Evolutionary conservation across 2,329 filamentous ascomycete species (phyloP), one percentile per base, ranked within the genome.

Genomic region (Phialophora macrospora): DNA sequence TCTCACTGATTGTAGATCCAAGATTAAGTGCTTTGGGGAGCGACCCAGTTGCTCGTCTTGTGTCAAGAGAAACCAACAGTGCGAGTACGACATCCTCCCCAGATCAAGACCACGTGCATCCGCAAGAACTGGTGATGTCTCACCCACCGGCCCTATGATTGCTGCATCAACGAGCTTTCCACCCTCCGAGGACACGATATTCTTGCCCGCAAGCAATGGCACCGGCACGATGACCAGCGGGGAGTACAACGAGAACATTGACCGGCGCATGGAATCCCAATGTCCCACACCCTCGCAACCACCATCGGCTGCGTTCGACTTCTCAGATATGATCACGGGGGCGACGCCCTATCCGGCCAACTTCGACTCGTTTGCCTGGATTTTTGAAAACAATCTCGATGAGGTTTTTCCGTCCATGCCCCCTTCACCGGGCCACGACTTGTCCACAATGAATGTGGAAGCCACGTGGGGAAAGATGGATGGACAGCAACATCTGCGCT

Each of bases 1-100:
- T 20, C 44, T 48, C 20, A 48, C 44, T 17, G 9, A 20, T 48
- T 48, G 44, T 48, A 48, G 44, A 20, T 48, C 44, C 44, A 48
- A 48, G 44, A 48, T 48, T 22, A 48, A 48, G 44, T 48, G 44
- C 44, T 22, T 48, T 48, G 44, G 44, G 17, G 44, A 48, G 44
- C 44, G 44, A n/a, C 44, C 44, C 0, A 48, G 11, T 48, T 48
- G 44, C 44, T 48, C 44, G 11, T n/a, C 44, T 22, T 48, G 44
- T 48, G n/a, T 48, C 44, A 48, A 48, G 22, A 48, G 44, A 20
- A 48, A 48, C 22, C 44, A 48, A 22, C 44, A 8, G 17, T 48
- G 44, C 22, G 44, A 48, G 44, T 48, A 48, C 44, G 44, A 48
- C 44, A 48, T 22, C 44, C 17, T n/a, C 2, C n/a, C 22, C 17